Base-by-base conservation (phyloP, 2,329 filamentous ascomycete species). In the Apiospora marii region DNA sequence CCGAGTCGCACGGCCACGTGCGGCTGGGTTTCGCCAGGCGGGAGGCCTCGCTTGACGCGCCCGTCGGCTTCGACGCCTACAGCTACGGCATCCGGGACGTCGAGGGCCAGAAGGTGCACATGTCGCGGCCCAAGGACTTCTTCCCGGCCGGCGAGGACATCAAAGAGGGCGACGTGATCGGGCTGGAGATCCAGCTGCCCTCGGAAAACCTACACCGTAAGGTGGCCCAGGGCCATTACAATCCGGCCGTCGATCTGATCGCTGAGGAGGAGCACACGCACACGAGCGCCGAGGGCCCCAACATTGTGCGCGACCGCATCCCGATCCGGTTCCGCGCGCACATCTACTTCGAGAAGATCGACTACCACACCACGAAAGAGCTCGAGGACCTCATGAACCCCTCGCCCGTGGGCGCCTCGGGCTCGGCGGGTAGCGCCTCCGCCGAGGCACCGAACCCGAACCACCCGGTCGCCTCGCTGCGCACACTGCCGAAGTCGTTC, bases 241-340 rank as follows among this genome's bases (percentile, higher is more conserved):
- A 98, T 79, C 94, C 94, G 0, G 91, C 93, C 3, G 91, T 95
- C 0, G 95, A 98, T 79, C 80, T 90, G 0, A 83, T 87, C 53
- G 89, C 92, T 75, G 90, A 92, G 64, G 86, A 89, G 5, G 82
- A 85, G 24, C 27, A n/a, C 49, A 27, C n/a, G 16, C 46, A 27
- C 19, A 81, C 85, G 3, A 86, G 88, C 0, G 87, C 88, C n/a
- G 87, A 90, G 74, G 89, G 89, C 0, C 84, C 90, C 22, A 96
- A 98, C 81, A 93, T 98, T 74, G 94, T 99, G 73, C 94, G 97
- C 74, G 97, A 99, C 82, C 93, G 96, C 68, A 94, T 98, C 64
- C 95, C 96, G 0, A 97, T 98, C 76, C 92, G 95, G 13, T 97
- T 97, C 86, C 98, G 98, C 82, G 91, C 93, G 58, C 94, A 97